A percentile compares a stretch with the other conserved stretches of the same genome.
Conservation (phyloP, 139 green algal genomes). For the Raphidocelis subcapitata region DNA sequence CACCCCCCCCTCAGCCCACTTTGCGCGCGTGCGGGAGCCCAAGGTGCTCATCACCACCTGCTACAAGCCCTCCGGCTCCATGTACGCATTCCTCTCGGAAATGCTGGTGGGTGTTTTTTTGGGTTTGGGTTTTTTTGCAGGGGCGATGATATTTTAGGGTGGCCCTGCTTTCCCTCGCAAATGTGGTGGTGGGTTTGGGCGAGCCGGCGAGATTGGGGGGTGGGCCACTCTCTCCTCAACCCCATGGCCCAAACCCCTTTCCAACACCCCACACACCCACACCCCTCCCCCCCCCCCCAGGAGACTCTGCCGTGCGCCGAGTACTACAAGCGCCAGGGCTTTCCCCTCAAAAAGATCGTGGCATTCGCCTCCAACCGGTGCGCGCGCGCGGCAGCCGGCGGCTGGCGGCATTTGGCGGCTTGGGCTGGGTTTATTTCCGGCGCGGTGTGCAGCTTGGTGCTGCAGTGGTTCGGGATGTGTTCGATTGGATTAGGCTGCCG, state of each 20-base stretch:
- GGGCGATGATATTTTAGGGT: too few species aligned
- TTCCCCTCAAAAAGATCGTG: slow-evolving; percentile 89
- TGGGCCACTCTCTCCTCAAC: too few species aligned
- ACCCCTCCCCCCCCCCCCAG: slow-evolving; percentile 19
- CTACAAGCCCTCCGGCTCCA: slow-evolving; percentile 75
- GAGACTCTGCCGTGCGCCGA: slow-evolving; percentile 72
- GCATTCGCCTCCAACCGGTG: slow-evolving; percentile 66
- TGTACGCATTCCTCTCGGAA: slow-evolving; percentile 87
- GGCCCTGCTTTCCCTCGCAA: too few species aligned
- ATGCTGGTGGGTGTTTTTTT: slow-evolving; percentile 67
- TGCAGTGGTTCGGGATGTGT: too few species aligned
- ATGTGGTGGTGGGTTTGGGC: too few species aligned
- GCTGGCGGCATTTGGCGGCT: too few species aligned
- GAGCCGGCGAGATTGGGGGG: too few species aligned
- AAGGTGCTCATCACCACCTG: slow-evolving; percentile 92
- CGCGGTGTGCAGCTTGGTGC: too few species aligned
- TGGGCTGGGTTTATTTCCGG: too few species aligned
- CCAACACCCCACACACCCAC: not conserved
- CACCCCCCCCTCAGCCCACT: slow-evolving; percentile 61
- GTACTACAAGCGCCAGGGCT: slow-evolving; percentile 89
- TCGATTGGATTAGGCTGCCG: too few species aligned
- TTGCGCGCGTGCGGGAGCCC: slow-evolving; percentile 56
- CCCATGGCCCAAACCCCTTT: not conserved
- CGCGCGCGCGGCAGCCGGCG: too few species aligned
- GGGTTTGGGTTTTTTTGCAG: too few species aligned